Base-by-base conservation (phyloP, 208 protist genomes). In the Crithidia fasciculata region DNA sequence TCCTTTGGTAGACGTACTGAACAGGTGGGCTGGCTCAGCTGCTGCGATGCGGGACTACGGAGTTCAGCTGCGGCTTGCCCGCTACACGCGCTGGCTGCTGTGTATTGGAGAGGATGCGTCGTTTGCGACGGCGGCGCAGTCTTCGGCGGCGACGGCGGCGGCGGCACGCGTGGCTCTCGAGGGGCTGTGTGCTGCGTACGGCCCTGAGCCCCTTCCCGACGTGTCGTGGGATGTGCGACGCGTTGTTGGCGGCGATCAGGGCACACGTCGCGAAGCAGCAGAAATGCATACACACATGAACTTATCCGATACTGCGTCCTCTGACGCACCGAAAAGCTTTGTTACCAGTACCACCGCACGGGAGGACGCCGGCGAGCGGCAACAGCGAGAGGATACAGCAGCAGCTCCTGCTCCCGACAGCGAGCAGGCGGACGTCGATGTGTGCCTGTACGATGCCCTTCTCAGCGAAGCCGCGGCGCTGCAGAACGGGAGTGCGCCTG, bases 11-110 rank as follows among this genome's bases (percentile, higher is more conserved):
- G 60, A 66, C 0, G 50, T 45, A 9, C 37, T 69, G 62, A 49
- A 39, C 15, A 19, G 2, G 13, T 71, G 62, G 72, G 18, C 49
- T 5, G 5, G 18, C 8, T 47, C 55, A 3, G 55, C 55, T 2
- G 2, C 18, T 18, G 10, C 67, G 36, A 61, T 62, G 49, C 16
- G 45, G 5, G 55, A 59, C 6, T 28, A 77, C 58, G 60, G 37
- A 8, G 54, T 71, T 5, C 39, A 45, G 9, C 2, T 63, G 55
- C 64, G 64, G 0, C 40, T 77, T n/a, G 3, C 13, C 12, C 62
- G 72, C 4, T 76, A 69, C 47, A 28, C 41, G n/a, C 9, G n/a
- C 9, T 76, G 72, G 72, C 64, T 77, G 18, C 18, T 18, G 5
- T 5, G 41, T 43, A 18, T 68, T 0, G 45, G 9, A 0, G 45